Conservation (phyloP, 148 eudicot genomes). For the Salicornia ramosissima region DNA sequence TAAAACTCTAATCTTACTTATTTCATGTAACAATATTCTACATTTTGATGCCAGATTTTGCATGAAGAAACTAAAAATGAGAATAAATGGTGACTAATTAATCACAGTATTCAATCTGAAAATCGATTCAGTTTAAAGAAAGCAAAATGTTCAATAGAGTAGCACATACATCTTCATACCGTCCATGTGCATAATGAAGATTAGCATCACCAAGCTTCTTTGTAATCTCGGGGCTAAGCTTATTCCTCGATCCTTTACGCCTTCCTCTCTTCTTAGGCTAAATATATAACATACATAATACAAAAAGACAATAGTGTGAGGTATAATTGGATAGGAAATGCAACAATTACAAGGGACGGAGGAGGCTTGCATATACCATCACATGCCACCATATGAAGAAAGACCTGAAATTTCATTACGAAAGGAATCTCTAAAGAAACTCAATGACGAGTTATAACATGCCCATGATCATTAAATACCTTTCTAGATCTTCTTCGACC, state of each 20-base stretch:
- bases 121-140: constrained; percentile 2
- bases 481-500: constrained; percentile 45
- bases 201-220: constrained; percentile 82
- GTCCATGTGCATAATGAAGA: constrained; percentile 72
- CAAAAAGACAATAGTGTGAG: constrained; percentile 3
- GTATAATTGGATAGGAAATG: no score
- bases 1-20: not conserved
- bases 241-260: constrained; percentile 70
- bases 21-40: no score
- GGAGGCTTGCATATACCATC: no score
- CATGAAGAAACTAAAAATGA: not conserved
- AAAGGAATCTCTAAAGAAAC: constrained; percentile 6
- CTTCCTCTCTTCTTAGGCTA: constrained; percentile 72
- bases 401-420: no score
- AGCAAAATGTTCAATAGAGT: not conserved
- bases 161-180: constrained; percentile 61
- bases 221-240: constrained; percentile 58
- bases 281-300: not conserved
- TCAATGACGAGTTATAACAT: not conserved
- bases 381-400: no score
- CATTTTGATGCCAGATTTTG: not conserved
- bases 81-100: not conserved
- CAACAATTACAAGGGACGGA: no score
- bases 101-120: not conserved
- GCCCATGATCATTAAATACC: constrained; percentile 30